Evolutionary conservation across 148 eudicot genomes (phyloP).

Genomic region (Diospyros lotus): DNA sequence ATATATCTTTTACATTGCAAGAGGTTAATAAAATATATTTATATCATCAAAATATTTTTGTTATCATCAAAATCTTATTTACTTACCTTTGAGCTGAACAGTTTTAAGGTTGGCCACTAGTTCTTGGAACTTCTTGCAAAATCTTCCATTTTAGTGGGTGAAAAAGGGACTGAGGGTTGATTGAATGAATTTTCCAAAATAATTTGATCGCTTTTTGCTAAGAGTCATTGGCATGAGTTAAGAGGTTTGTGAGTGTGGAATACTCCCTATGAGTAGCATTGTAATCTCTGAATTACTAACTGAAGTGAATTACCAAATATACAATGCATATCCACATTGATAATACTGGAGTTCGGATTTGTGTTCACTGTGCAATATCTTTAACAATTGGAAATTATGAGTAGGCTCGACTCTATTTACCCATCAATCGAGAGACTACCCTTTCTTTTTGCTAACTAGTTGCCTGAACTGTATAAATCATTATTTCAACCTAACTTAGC

Average conservation of each 20-base stretch:
- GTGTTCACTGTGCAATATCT: background rate
- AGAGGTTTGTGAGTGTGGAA: background rate
- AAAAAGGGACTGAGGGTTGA: no score
- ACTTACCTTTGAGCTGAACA: no score
- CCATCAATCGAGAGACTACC: background rate
- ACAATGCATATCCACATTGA: background rate
- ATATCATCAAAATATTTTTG: no score
- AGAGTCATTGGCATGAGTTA: background rate
- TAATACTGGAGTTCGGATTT: background rate
- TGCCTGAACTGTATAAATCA: background rate
- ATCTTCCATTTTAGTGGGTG: no score
- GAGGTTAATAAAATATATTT: no score
- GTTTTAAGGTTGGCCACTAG: no score
- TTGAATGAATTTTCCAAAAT: background rate
- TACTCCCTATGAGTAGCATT: background rate
- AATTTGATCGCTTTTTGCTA: background rate
- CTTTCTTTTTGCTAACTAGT: background rate
- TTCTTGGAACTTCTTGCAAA: no score
- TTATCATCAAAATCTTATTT: no score
- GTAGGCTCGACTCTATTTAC: background rate
- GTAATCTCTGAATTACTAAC: background rate
- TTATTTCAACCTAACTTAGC: background rate
- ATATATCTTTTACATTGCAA: no score
- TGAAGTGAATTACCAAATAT: background rate
- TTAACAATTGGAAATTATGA: background rate